Evolutionary conservation across 2,329 filamentous ascomycete species (phyloP), one percentile per base, ranked within the genome.

Genomic region (Lecanoromycetidae sp.): DNA sequence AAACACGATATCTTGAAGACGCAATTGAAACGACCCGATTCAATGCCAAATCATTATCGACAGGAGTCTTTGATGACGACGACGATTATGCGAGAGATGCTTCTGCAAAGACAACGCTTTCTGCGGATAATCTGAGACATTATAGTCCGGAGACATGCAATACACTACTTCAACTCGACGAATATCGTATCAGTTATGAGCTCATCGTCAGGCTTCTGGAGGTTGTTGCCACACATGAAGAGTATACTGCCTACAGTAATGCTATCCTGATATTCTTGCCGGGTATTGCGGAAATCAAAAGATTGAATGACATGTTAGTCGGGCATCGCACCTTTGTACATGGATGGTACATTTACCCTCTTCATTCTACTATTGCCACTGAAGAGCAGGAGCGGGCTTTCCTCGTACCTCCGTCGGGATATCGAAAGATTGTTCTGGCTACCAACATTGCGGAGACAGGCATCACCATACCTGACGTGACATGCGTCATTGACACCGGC

Each of bases 371-470:
- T 0, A 95, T 98, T 56, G 87, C 90, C 9, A 95, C 84, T 38
- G 90, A 96, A 58, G 91, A 98, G 52, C 91, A 98, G 61, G 90
- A 98, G 64, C 81, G 84, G 27, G 91, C 91, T 0, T 98, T 98
- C 61, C 70, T 86, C 5, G 67, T 94, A 0, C 91, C 91, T 5
- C 87, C 88, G 1, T 74, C 72, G 3, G 90, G 90, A 0, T 72
- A 80, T 48, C 77, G 88, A 53, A 98, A 98, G 67, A 91, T 98
- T 54, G 90, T 98, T 2, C 75, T 98, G 46, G 88, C 91, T 1
- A 98, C 91, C 12, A 98, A 98, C 60, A 98, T 98, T 62, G 91
- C 91, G 4, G 91, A 98, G 63, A 98, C 91, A 0, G 91, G 91
- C 69, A 94, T 98, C 60, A 98, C 91, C 0, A 98, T 98, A 55